These are phyloP conservation scores for Aphelidium insulamus DNA, from an alignment of 371 early-diverging fungal species.

Conservation along the genomic window DNA sequence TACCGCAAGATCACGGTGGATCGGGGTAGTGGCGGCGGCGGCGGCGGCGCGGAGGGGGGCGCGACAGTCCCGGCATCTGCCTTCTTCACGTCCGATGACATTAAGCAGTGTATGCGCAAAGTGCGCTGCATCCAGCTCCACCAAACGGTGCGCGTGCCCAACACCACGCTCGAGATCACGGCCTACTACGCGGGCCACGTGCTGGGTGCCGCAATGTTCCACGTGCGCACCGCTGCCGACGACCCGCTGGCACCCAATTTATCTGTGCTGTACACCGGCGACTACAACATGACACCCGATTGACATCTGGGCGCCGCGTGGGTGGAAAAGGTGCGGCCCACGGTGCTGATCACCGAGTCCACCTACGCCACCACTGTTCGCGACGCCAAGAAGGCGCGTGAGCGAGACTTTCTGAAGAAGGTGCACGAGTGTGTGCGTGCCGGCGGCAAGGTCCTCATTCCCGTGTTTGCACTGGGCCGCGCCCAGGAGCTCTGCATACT, in stretches of 20 bases:
- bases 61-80: too few species aligned
- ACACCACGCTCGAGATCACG: conserved; percentile 58
- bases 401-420: conserved; percentile 76
- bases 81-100: conserved; percentile 62
- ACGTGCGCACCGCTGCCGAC: conserved; percentile 50
- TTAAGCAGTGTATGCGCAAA: conserved; percentile 71
- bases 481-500: conserved; percentile 91
- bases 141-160: conserved; percentile 61
- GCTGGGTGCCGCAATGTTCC: conserved; percentile 94
- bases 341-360: conserved; percentile 82
- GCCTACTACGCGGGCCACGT: conserved; percentile 97
- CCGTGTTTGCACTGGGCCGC: conserved; percentile 86
- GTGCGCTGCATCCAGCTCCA: conserved; percentile 73
- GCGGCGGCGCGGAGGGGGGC: too few species aligned
- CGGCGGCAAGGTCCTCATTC: conserved; percentile 88
- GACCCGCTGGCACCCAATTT: too few species aligned
- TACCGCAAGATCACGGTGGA: conserved; percentile 72
- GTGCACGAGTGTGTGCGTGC: conserved; percentile 61
- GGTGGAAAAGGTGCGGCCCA: conserved; percentile 72
- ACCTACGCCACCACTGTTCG: conserved; percentile 90
- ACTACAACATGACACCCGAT: conserved; percentile 95
- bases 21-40: conserved; percentile 28
- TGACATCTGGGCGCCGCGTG: conserved; percentile 82
- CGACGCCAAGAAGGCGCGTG: conserved; percentile 75
- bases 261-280: conserved; percentile 90